These are phyloP conservation scores for Citrus unshiu DNA, from an alignment of 345 rosid species.

Conservation along the genomic window DNA sequence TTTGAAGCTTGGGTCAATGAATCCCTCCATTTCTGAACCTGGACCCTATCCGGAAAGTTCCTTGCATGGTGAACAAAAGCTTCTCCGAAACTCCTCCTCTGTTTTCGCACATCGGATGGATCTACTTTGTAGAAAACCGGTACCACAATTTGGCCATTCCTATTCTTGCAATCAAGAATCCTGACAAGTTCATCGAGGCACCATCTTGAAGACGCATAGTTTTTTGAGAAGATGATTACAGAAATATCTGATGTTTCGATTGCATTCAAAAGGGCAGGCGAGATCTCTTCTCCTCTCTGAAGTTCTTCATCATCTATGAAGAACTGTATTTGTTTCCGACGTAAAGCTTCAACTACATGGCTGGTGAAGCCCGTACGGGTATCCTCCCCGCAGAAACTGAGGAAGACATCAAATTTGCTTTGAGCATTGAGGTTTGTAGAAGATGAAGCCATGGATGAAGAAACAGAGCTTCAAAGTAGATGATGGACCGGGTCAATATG, in stretches of 20 bases:
- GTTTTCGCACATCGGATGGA: not conserved
- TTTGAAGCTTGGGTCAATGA: not conserved
- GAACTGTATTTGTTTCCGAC: not conserved
- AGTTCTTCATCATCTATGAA: not conserved
- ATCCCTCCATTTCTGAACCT: not conserved
- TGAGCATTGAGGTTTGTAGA: too few species aligned
- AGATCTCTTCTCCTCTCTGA: not conserved
- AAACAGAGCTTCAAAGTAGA: too few species aligned
- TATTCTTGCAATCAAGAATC: not conserved
- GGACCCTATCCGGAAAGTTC: not conserved
- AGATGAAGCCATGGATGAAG: not conserved
- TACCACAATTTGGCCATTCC: not conserved
- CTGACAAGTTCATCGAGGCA: conserved; percentile 3
- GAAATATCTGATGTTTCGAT: not conserved
- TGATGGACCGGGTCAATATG: too few species aligned
- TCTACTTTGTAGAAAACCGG: conserved; percentile 5
- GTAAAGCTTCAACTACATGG: not conserved
- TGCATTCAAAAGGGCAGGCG: not conserved
- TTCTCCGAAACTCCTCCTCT: not conserved
- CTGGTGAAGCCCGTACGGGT: not conserved
- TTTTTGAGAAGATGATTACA: not conserved
- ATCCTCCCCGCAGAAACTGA: conserved; percentile 4
- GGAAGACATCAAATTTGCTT: not conserved
- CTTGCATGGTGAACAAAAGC: not conserved
- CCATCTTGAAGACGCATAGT: not conserved